Conservation (phyloP, 2,329 filamentous ascomycete genomes). For the Cordyceps militaris region DNA sequence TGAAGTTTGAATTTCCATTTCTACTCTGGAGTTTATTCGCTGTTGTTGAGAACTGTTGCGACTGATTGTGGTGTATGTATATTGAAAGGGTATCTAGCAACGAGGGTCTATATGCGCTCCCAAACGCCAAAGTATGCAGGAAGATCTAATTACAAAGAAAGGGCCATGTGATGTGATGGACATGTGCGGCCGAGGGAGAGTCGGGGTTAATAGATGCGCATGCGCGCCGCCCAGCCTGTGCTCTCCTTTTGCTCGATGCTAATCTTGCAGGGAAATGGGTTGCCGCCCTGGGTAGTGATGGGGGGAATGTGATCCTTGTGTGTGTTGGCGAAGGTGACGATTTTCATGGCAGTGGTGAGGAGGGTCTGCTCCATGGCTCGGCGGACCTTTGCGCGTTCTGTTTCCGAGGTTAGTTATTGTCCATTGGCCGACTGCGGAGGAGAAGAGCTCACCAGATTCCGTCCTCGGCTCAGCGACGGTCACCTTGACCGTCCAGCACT, state of each 20-base stretch:
- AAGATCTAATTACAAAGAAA: neutral
- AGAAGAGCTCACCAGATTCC: constrained; percentile 62
- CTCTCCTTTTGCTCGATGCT: constrained; percentile 76
- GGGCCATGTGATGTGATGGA: neutral
- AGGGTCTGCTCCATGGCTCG: constrained; percentile 87
- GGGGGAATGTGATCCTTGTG: constrained; percentile 96
- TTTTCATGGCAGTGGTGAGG: constrained; percentile 80
- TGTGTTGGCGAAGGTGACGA: constrained; percentile 76
- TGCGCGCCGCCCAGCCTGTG: constrained; percentile 65
- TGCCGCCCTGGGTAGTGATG: constrained; percentile 87
- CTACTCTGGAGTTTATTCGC: neutral
- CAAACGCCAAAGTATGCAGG: constrained; percentile 4
- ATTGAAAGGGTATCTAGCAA: constrained; percentile 7
- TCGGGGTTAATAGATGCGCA: constrained; percentile 59
- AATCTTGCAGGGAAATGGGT: constrained; percentile 94
- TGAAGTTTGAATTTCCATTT: neutral
- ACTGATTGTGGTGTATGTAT: too few relatives aligned
- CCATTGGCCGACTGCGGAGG: neutral
- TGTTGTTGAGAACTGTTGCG: neutral
- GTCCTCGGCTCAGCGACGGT: constrained; percentile 86
- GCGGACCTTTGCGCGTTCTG: constrained; percentile 82
- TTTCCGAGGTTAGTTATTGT: neutral
- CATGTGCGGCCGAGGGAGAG: neutral
- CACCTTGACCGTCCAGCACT: constrained; percentile 89
- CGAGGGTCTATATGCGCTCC: constrained; percentile 1